Conservation (phyloP, 2,329 filamentous ascomycete species). For the Aureobasidium sp. region DNA sequence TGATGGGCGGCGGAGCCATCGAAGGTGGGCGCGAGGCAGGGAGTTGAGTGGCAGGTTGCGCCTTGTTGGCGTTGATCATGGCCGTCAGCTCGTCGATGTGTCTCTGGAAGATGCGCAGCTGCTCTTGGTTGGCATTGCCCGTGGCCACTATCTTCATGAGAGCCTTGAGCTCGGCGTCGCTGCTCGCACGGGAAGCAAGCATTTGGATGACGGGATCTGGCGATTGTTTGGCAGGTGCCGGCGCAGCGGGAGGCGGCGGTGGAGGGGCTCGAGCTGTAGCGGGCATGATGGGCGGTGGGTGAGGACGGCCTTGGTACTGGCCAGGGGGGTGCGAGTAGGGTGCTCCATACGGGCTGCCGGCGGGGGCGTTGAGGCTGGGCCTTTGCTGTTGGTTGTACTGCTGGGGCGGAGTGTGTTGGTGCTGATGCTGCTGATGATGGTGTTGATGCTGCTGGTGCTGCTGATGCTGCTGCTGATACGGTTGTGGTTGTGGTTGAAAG, state of each 20-base stretch:
- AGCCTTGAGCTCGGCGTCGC: conserved; percentile 64
- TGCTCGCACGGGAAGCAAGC: conserved; percentile 67
- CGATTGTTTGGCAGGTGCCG: conserved; percentile 24
- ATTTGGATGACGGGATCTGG: conserved; percentile 75
- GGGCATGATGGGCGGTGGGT: conserved; percentile 24
- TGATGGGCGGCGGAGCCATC: conserved; percentile 1
- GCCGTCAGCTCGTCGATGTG: conserved; percentile 72
- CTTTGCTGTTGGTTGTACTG: conserved; percentile 19
- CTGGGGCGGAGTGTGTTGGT: conserved; percentile 6
- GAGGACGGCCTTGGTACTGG: conserved; percentile 4
- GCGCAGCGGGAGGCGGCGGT: conserved; percentile 17
- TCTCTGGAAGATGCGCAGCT: conserved; percentile 68
- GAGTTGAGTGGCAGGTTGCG: conserved; percentile 15
- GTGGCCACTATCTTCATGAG: conserved; percentile 79
- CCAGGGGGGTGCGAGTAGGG: conserved; percentile 2
- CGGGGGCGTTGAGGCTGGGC: conserved; percentile 24
- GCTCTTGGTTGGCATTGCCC: conserved; percentile 62
- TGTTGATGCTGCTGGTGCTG: conserved; percentile 13
- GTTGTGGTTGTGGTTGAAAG: conserved; percentile 18
- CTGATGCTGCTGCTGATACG: not conserved
- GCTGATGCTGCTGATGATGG: conserved; percentile 2
- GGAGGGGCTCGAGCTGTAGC: conserved; percentile 20
- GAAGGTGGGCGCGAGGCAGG: conserved; percentile 4
- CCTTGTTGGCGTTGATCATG: conserved; percentile 38
- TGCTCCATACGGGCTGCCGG: conserved; percentile 4